Base-by-base conservation (phyloP, 192 early-diverging fungal species). In the Backusella circina region DNA sequence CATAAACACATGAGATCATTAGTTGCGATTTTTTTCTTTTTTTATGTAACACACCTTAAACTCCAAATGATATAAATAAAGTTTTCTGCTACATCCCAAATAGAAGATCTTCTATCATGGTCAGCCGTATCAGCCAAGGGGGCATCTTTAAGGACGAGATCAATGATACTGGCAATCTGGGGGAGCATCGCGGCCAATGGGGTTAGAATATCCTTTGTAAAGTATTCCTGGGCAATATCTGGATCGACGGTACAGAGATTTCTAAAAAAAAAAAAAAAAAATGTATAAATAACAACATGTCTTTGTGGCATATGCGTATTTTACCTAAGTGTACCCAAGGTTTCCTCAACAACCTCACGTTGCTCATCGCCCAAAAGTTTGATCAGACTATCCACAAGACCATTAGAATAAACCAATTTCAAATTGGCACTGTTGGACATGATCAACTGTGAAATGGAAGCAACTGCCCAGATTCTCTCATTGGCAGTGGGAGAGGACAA, bases 391-490 rank as follows among this genome's bases (percentile, higher is more conserved):
- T 79, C 81, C 28, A 94, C 78, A 32, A 96, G 75, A 78, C 89
- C 87, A 69, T 90, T 91, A 64, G 89, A 85, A n/a, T 97, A 85
- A 67, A 98, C 85, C 67, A 93, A 75, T 67, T 91, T 88, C 18
- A 93, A 90, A 6, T 89, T 91, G n/a, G 80, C 78, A 13, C 74
- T 82, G 67, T 92, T 88, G 47, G 84, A 76, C 75, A 90, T 85
- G 77, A 94, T 83, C 36, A 98, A 82, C 81, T 96, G 92, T 41
- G 93, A 94, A 18, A 94, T 87, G 72, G 94, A 93, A 33, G 95
- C 92, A 16, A 93, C 93, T 1, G 96, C 94, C 95, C 95, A 98
- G 6, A 91, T 90, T 6, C 95, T 84, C 41, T 98, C 96, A 71
- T 88, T 90, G 32, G 88, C 79, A 70, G 93, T 88, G 37, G 82